Percentiles rank a stretch among this genome's conserved stretches.
Conservation (phyloP, 2,329 filamentous ascomycete genomes). For the Fusarium foetens region DNA sequence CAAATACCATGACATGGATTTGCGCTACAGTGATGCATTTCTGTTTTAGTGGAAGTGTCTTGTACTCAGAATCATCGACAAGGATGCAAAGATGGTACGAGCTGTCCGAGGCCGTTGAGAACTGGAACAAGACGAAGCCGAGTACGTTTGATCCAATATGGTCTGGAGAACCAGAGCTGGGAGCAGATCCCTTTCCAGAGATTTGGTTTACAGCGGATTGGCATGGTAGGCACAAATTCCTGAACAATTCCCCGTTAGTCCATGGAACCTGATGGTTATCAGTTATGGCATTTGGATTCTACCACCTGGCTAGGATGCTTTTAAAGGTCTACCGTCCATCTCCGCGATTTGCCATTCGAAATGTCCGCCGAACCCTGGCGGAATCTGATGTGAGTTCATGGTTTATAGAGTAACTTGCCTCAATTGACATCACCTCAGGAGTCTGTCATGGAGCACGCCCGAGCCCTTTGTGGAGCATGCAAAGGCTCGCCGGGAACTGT, state of each 20-base stretch:
- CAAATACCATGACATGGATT: constrained; percentile 36
- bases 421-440: background rate
- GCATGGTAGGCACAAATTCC: background rate
- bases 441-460: constrained; percentile 8
- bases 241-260: accelerated
- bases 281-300: constrained; percentile 12
- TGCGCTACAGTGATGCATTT: constrained; percentile 32
- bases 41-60: constrained; percentile 6
- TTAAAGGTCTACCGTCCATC: constrained; percentile 5
- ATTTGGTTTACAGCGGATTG: constrained; percentile 12
- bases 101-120: constrained; percentile 2
- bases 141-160: constrained; percentile 7
- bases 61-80: background rate
- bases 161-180: background rate
- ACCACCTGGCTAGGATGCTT: constrained; percentile 7
- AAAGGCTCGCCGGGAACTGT: constrained; percentile 9
- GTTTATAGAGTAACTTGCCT: too few relatives aligned
- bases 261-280: background rate
- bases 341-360: constrained; percentile 2
- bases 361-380: background rate
- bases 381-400: background rate
- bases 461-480: constrained; percentile 7
- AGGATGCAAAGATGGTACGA: constrained; percentile 9
- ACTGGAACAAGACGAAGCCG: constrained; percentile 6
- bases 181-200: background rate